Evolutionary conservation across 306 rosid genomes (phyloP), one percentile per base, ranked within the genome.

Genomic region (Geum urbanum): DNA sequence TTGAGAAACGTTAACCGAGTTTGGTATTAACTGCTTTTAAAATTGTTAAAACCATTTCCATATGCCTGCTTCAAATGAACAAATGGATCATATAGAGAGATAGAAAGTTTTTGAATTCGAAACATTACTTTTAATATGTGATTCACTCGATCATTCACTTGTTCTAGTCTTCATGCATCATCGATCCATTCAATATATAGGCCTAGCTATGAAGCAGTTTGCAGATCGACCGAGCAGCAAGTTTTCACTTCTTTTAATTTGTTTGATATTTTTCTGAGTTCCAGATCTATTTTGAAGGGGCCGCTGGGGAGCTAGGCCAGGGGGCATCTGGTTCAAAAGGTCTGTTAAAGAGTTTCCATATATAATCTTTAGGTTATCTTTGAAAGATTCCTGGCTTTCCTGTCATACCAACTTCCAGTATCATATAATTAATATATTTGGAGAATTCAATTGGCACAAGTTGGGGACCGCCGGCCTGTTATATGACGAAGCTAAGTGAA

Each of bases 371-470:
- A 71, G 46, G 75, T 78, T 87, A 76, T 89, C 86, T 41, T 77
- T 64, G 19, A 77, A 77, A 79, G 90, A 83, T 89, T 89, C 96
- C 83, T 74, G 69, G 79, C 73, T 66, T 82, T 70, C 82, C 82
- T 71, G 60, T 78, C 80, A 65, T 74, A 65, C 82, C 71, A 66
- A 81, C 80, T 27, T 74, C 77, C 35, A 22, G 16, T 35, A 43
- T 59, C 68, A 27, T 27, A 27, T 27, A 58, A 59, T 15, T 6
- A 19, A 61, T 47, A 20, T 37, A 49, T 27, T 0, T 62, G 19
- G 19, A 60, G 3, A 45, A 48, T 48, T 35, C 49, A 35, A 49
- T 40, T 5, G 41, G 47, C 39, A 16, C 81, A 76, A 79, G 45
- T 79, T 71, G 78, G 59, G 67, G 41, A 44, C 41, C 32, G 32